These are phyloP conservation scores for Scleroderma bovista DNA, from an alignment of 768 basidiomycete species.

Conservation along the genomic window DNA sequence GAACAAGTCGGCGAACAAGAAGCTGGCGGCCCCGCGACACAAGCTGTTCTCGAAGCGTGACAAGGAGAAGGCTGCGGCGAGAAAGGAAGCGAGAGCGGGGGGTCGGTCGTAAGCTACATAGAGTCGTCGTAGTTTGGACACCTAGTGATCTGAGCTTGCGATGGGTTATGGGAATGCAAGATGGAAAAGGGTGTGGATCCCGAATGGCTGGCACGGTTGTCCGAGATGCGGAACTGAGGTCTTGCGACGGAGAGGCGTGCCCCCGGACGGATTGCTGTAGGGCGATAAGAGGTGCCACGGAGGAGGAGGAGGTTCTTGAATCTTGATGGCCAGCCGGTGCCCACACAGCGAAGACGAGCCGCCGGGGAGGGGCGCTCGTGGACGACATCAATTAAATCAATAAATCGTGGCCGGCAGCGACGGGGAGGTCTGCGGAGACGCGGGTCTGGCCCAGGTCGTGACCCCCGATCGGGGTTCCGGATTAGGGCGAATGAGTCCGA, in stretches of 20 bases:
- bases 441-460: constrained; percentile 28
- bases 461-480: constrained; percentile 33
- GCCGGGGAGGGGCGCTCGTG: too few species aligned
- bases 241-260: not conserved
- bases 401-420: constrained; percentile 17
- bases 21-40: constrained; percentile 62
- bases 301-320: not conserved
- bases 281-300: not conserved
- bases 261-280: not conserved
- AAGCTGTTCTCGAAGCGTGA: constrained; percentile 82
- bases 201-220: too few species aligned
- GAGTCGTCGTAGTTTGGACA: not conserved
- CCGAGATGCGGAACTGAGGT: not conserved
- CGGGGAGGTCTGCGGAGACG: constrained; percentile 29
- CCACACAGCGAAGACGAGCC: too few species aligned
- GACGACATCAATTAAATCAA: too few species aligned
- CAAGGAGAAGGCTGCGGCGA: constrained; percentile 57
- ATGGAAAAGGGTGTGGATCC: not conserved
- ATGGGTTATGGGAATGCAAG: not conserved
- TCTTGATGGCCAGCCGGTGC: not conserved
- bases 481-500: constrained; percentile 26
- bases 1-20: constrained; percentile 87
- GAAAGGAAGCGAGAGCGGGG: constrained; percentile 37
- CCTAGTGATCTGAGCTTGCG: not conserved
- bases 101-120: constrained; percentile 13